Conservation (phyloP, 805 yeast genomes). For the Starmerella kuoi region DNA sequence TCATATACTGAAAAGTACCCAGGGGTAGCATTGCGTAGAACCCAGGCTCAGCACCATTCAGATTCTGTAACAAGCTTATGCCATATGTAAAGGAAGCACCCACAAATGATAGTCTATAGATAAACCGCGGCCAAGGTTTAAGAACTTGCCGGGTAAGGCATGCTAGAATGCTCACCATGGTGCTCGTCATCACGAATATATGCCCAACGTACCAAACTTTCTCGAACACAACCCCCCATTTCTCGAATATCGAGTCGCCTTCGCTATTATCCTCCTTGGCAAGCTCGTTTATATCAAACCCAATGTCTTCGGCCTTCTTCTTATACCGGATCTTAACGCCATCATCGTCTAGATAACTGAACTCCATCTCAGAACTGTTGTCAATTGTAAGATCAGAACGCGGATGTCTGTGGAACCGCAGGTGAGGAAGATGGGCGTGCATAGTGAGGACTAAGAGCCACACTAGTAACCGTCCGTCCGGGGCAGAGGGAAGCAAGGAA, state of each 20-base stretch:
- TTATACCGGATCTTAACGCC: constrained; percentile 3
- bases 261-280: neutral
- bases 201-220: constrained; percentile 18
- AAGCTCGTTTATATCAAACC: neutral
- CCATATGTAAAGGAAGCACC: constrained; percentile 21
- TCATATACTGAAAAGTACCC: constrained; percentile 60
- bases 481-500: too few relatives aligned
- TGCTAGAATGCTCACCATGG: constrained; percentile 13
- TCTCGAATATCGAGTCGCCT: constrained; percentile 6
- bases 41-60: constrained; percentile 49
- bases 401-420: too few relatives aligned
- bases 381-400: too few relatives aligned
- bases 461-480: too few relatives aligned
- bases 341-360: constrained; percentile 6
- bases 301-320: neutral
- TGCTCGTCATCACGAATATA: constrained; percentile 5
- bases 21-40: constrained; percentile 53
- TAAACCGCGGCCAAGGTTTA: constrained; percentile 18
- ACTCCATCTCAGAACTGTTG: too few relatives aligned
- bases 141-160: constrained; percentile 23
- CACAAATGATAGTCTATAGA: constrained; percentile 24
- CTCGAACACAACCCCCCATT: constrained; percentile 6
- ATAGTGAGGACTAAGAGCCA: too few relatives aligned
- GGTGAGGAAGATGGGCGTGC: too few relatives aligned
- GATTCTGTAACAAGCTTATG: constrained; percentile 31